Conservation (phyloP, 2,329 filamentous ascomycete genomes). For the Cadophora gregata region DNA sequence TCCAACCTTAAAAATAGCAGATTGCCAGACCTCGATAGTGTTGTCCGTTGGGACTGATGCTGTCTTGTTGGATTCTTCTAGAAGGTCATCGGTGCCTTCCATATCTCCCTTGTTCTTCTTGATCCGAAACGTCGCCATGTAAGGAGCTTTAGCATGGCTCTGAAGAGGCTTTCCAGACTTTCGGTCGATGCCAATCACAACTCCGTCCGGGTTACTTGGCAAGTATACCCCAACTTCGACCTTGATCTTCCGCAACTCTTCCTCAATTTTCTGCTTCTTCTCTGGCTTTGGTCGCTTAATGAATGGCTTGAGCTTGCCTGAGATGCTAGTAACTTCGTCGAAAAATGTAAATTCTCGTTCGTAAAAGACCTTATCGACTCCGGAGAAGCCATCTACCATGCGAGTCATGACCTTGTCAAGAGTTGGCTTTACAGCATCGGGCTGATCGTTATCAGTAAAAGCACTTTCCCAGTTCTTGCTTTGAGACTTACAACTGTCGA, state of each 20-base stretch:
- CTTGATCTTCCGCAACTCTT: constrained; percentile 95
- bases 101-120: constrained; percentile 72
- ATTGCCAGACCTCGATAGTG: constrained; percentile 96
- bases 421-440: constrained; percentile 90
- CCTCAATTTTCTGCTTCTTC: constrained; percentile 99
- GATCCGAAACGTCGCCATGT: constrained; percentile 98
- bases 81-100: constrained; percentile 59
- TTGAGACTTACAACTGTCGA: constrained; percentile 71
- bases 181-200: constrained; percentile 96
- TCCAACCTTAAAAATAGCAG: constrained; percentile 99
- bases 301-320: constrained; percentile 91
- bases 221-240: constrained; percentile 97
- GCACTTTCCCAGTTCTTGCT: neutral
- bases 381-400: constrained; percentile 82
- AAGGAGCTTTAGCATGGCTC: constrained; percentile 97
- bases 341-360: constrained; percentile 98
- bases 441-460: constrained; percentile 51
- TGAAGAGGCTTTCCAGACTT: constrained; percentile 98
- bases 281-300: constrained; percentile 93
- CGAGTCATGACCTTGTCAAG: constrained; percentile 88
- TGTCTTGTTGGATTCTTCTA: constrained; percentile 53
- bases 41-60: constrained; percentile 50
- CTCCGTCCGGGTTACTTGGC: constrained; percentile 94
- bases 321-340: constrained; percentile 92
- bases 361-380: constrained; percentile 82